These are phyloP conservation scores for Reutealis trisperma DNA, from an alignment of 345 rosid genomes.

Conservation along the genomic window DNA sequence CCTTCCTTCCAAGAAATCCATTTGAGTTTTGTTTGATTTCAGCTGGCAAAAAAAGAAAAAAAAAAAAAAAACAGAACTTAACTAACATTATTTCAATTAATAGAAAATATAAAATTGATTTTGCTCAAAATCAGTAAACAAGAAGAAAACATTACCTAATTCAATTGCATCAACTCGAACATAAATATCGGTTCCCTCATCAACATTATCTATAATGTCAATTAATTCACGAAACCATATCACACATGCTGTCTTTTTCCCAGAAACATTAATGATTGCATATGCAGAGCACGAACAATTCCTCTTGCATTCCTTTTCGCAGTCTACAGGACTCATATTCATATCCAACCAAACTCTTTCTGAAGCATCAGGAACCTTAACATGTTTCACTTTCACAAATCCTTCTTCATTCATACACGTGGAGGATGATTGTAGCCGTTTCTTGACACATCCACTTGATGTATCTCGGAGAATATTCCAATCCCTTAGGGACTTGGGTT, in stretches of 20 bases:
- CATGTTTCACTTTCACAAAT: not conserved
- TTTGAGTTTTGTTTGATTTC: slow-evolving; percentile 16
- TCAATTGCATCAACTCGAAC: slow-evolving; percentile 45
- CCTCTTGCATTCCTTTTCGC: not conserved
- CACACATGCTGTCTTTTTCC: slow-evolving; percentile 47
- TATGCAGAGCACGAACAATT: slow-evolving; percentile 51
- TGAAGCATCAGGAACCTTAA: not conserved
- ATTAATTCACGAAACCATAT: slow-evolving; percentile 46
- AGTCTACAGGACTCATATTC: not conserved
- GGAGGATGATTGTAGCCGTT: not conserved
- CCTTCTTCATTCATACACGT: not conserved
- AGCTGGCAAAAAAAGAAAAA: slow-evolving; percentile 16
- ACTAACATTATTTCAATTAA: no score
- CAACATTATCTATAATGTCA: slow-evolving; percentile 35
- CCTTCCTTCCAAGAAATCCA: slow-evolving; percentile 30
- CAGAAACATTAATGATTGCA: slow-evolving; percentile 35
- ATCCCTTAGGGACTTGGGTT: not conserved
- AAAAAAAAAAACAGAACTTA: not conserved
- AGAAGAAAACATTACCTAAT: slow-evolving; percentile 38
- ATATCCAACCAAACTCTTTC: not conserved
- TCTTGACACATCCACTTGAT: not conserved
- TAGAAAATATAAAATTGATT: no score
- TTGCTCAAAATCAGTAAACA: no score
- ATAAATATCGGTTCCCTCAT: slow-evolving; percentile 50
- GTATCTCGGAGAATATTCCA: not conserved